These are phyloP conservation scores for Solanum hybrid DNA, from an alignment of 305 asterid genomes.

Conservation along the genomic window DNA sequence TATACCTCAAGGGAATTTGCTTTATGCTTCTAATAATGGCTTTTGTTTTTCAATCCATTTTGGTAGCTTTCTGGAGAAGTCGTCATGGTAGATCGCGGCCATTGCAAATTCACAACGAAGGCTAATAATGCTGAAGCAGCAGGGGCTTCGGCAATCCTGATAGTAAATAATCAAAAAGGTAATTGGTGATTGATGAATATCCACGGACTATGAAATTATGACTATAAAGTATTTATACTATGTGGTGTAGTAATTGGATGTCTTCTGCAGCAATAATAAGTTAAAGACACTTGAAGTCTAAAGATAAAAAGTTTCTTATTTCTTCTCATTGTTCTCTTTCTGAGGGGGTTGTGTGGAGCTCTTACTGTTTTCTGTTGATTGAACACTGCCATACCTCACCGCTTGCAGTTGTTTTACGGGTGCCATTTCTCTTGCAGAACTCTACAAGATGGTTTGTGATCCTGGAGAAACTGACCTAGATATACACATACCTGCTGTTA, in stretches of 20 bases:
- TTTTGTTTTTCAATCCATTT: background rate
- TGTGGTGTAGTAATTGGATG: background rate
- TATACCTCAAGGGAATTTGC: background rate
- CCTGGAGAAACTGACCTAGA: constrained; percentile 83
- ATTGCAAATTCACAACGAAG: constrained; percentile 84
- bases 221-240: background rate
- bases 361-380: background rate
- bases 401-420: background rate
- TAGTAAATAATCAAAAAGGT: constrained; percentile 84
- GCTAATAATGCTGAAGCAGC: constrained; percentile 88
- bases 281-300: background rate
- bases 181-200: background rate
- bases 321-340: background rate
- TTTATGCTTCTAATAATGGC: background rate
- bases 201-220: background rate
- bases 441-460: constrained; percentile 96
- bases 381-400: background rate
- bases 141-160: constrained; percentile 90
- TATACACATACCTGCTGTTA: constrained; percentile 71
- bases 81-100: constrained; percentile 75
- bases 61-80: constrained; percentile 64
- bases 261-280: background rate
- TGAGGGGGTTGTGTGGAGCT: background rate
- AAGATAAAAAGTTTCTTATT: background rate
- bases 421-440: constrained; percentile 46